phyloP scores from a whole-genome alignment of 148 eudicot genomes.

The Drosera capensis region DNA sequence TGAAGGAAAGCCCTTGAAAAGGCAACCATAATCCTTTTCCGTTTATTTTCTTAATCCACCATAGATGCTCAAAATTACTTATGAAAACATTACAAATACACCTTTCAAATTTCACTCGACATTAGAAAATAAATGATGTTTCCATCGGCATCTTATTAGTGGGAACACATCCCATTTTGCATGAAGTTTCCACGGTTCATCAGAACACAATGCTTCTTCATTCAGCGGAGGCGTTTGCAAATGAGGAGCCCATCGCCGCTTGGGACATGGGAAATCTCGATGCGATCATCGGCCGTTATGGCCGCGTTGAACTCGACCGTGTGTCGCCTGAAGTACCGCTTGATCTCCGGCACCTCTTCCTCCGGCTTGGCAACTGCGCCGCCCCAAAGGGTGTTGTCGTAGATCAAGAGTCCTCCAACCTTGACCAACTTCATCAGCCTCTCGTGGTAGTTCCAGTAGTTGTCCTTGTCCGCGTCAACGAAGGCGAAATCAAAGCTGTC shows the following conservation, averaged over 20 bases:
- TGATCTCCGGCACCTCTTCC: background rate
- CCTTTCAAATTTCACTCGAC: too few species aligned
- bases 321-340: background rate
- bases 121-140: too few species aligned
- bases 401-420: constrained; percentile 40
- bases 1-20: too few species aligned
- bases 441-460: constrained; percentile 41
- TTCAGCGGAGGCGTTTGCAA: constrained; percentile 20
- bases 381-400: constrained; percentile 47
- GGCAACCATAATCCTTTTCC: too few species aligned
- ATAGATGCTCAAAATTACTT: too few species aligned
- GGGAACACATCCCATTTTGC: too few species aligned
- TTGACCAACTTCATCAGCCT: constrained; percentile 34
- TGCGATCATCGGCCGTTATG: background rate
- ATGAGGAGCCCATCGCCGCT: constrained; percentile 14
- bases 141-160: too few species aligned
- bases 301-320: background rate
- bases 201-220: too few species aligned
- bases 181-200: too few species aligned
- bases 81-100: too few species aligned
- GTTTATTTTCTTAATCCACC: too few species aligned
- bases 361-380: constrained; percentile 27
- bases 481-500: constrained; percentile 53
- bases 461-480: constrained; percentile 53
- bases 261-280: background rate